These are phyloP conservation scores for Crithidia sp. DNA, from an alignment of 208 protist genomes.

Conservation along the genomic window DNA sequence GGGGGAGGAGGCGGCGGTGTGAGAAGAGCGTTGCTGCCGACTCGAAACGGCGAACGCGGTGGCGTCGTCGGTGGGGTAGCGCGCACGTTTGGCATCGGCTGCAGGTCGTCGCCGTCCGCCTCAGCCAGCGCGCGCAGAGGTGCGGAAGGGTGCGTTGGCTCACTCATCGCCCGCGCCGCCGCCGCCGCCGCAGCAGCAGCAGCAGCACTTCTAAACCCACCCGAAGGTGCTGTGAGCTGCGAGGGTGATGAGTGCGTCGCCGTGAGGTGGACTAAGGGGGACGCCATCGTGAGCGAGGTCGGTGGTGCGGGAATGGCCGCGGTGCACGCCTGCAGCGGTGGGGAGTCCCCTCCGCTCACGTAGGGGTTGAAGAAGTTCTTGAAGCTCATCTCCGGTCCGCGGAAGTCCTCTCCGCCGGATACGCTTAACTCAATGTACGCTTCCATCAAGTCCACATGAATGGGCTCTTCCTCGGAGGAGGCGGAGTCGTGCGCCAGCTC, in stretches of 20 bases:
- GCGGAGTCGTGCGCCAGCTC: neutral
- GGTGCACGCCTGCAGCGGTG: constrained; percentile 8
- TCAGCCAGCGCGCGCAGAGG: neutral
- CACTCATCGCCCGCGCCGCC: constrained; percentile 1
- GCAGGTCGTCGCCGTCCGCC: constrained; percentile 2
- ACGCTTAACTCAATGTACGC: constrained; percentile 60
- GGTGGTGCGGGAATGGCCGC: neutral
- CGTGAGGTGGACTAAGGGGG: constrained; percentile 4
- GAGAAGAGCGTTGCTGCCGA: too few species aligned
- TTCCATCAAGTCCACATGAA: constrained; percentile 64
- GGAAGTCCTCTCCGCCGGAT: constrained; percentile 3
- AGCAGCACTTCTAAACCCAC: neutral
- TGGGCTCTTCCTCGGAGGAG: constrained; percentile 37
- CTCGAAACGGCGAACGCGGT: neutral
- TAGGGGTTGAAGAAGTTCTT: constrained; percentile 73
- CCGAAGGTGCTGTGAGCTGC: neutral
- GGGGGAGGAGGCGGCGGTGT: neutral
- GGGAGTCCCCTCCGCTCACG: constrained; percentile 11
- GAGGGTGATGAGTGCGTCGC: constrained; percentile 13
- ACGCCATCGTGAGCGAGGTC: constrained; percentile 1
- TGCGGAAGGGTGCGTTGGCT: constrained; percentile 1
- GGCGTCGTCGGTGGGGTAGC: neutral
- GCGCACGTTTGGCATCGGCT: constrained; percentile 7
- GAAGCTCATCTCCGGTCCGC: constrained; percentile 54
- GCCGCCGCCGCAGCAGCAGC: neutral